Evolutionary conservation across 441 rosid species (phyloP), one percentile per base, ranked within the genome.

Genomic region (Erodium chrysanthum): DNA sequence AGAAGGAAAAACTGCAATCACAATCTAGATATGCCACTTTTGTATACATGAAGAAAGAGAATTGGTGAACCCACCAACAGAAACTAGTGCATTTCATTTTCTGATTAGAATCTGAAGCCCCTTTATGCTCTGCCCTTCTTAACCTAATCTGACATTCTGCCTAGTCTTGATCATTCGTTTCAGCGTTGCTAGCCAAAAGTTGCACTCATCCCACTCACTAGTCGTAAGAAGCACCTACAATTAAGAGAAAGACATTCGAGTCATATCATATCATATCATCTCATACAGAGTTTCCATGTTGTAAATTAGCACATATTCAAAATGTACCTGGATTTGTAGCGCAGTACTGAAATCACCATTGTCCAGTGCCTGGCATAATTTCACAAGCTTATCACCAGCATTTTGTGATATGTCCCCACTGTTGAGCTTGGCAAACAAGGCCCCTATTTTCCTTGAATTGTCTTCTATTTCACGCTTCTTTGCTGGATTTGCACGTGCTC

Each of bases 151-250:
- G 66, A 80, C 75, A 62, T 78, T 83, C 81, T 92, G 99, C 78
- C 95, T 86, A 11, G 91, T 81, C 82, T 88, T 90, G 75, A 92
- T 95, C 97, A 90, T 92, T 75, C 99, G 83, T 81, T 95, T 95
- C 3, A 95, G 82, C 0, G 92, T 83, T 12, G 96, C 86, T 71
- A 95, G 84, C 99, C 98, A 95, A 84, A 88, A 88, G 80, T 86
- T 92, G 80, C 99, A 90, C 71, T 95, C 98, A 67, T 95, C 99
- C 98, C 99, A 95, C 75, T 92, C 97, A 21, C 88, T 92, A 8
- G 95, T 90, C 10, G 99, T 92, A 69, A 95, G 91, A 66, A 77
- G 84, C 50, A 92, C 94, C 98, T 92, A 29, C 64, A 54, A 54
- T 17, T 1, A 18, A 63, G 69, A 35, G 23, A 60, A 8, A 59